phyloP scores from a whole-genome alignment of 2,329 filamentous ascomycete genomes.

The Corinectria fuckeliana region DNA sequence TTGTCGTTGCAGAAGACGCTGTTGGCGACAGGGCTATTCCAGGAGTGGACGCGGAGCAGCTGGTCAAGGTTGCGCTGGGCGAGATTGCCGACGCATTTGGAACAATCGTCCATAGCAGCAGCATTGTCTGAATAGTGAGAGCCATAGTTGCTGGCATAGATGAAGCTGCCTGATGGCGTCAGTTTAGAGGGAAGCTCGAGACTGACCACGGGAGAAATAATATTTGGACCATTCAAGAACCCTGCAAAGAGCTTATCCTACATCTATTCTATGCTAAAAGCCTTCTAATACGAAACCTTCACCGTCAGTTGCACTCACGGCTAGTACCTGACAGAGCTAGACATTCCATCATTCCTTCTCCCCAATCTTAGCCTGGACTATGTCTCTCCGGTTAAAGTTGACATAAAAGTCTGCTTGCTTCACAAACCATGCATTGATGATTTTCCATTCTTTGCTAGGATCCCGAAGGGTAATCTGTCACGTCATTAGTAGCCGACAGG shows the following conservation, averaged over 20 bases:
- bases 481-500: neutral
- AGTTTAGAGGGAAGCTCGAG: too few relatives aligned
- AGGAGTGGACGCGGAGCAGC: constrained; percentile 60
- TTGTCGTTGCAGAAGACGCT: constrained; percentile 65
- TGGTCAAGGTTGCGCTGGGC: constrained; percentile 57
- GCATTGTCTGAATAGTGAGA: constrained; percentile 33
- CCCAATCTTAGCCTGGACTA: constrained; percentile 45
- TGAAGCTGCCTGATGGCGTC: too few relatives aligned
- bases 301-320: neutral
- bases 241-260: too few relatives aligned
- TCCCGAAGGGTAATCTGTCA: constrained; percentile 61
- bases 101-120: constrained; percentile 56
- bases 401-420: constrained; percentile 63
- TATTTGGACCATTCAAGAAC: too few relatives aligned
- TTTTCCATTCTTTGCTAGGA: constrained; percentile 61
- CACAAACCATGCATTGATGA: constrained; percentile 69
- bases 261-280: too few relatives aligned
- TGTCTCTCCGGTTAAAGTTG: constrained; percentile 50
- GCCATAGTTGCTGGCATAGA: neutral
- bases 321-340: neutral
- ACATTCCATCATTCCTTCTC: constrained; percentile 13
- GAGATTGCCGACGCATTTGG: constrained; percentile 70
- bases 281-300: neutral
- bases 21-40: constrained; percentile 73
- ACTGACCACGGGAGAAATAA: too few relatives aligned